phyloP scores from a whole-genome alignment of 176 grass and related monocot genomes.

The sorghum (Sorghum bicolor) region Sorghum_bicolor_NCBIv3 NC_012872.2:8515501-8516000 shows the following conservation, averaged over 20 bases:
- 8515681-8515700: neutral
- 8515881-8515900: no score
- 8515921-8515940: neutral
- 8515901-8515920: neutral
- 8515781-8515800: no score
- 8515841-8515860: neutral
- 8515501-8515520: no score
- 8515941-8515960: neutral
- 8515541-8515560: no score
- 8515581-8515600: neutral
- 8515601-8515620: neutral
- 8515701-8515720: constrained; percentile 6
- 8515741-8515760: no score
- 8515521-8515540: no score
- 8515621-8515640: neutral
- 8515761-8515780: no score
- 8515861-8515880: no score
- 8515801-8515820: no score
- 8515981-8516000: neutral
- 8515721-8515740: neutral
- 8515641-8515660: no score
- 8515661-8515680: no score
- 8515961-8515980: neutral
- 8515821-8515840: no score
- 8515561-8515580: neutral